phyloP scores from a whole-genome alignment of 805 yeast species.

The Cyberlindnera galapagoensis region DNA sequence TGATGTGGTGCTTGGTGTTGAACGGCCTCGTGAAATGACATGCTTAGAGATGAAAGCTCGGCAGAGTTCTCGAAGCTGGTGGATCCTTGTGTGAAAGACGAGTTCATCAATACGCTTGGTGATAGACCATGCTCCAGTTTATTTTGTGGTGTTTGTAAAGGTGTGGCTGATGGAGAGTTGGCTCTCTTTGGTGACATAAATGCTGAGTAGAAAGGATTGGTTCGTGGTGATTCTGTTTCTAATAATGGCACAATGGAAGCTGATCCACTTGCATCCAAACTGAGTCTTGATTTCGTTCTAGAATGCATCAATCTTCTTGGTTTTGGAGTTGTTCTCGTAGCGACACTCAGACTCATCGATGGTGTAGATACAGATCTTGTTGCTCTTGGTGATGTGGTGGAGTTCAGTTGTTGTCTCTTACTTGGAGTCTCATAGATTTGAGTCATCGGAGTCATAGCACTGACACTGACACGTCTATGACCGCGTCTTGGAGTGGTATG shows the following conservation, averaged over 20 bases:
- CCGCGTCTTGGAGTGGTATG: conserved; percentile 25
- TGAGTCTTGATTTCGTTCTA: conserved; percentile 34
- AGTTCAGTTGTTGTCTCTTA: background rate
- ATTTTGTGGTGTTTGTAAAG: conserved; percentile 20
- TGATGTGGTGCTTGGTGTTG: too few species aligned
- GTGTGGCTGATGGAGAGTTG: conserved; percentile 18
- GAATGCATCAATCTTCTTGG: conserved; percentile 25
- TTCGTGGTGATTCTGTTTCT: conserved; percentile 30
- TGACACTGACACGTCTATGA: conserved; percentile 24
- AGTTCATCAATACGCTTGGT: conserved; percentile 19
- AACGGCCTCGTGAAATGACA: too few species aligned
- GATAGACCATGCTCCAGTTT: conserved; percentile 17
- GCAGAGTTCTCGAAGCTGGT: background rate
- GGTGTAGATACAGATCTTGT: too few species aligned
- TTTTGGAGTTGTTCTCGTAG: conserved; percentile 14
- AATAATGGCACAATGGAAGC: conserved; percentile 18
- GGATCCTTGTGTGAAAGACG: background rate
- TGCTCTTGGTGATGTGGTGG: background rate
- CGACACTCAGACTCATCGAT: too few species aligned
- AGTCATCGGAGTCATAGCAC: conserved; percentile 12
- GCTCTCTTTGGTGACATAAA: conserved; percentile 38
- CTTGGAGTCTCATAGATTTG: conserved; percentile 14
- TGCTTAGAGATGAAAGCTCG: too few species aligned
- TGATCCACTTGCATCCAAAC: conserved; percentile 29
- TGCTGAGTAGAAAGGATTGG: conserved; percentile 42